These are phyloP conservation scores for Solanum neorickii DNA, from an alignment of 257 asterid genomes.

Conservation along the genomic window DNA sequence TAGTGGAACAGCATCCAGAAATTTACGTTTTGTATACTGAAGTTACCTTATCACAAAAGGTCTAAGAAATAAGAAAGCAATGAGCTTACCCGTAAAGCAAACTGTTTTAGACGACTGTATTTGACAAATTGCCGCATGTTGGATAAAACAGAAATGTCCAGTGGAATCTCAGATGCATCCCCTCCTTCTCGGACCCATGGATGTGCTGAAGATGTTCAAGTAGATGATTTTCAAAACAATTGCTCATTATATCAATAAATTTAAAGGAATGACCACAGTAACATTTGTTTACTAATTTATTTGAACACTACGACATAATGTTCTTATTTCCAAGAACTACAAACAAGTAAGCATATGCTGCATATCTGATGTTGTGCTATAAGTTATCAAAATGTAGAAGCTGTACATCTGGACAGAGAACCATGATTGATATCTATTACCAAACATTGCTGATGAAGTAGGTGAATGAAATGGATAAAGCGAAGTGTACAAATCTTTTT, in stretches of 20 bases:
- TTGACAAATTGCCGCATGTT: slow-evolving; percentile 75
- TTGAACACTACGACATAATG: background rate
- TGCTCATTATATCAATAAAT: background rate
- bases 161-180: slow-evolving; percentile 74
- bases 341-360: background rate
- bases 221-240: background rate
- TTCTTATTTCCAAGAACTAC: background rate
- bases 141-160: slow-evolving; percentile 64
- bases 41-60: background rate
- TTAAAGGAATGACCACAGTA: background rate
- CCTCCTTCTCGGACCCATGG: slow-evolving; percentile 92
- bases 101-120: slow-evolving; percentile 68
- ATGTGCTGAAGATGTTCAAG: slow-evolving; percentile 41
- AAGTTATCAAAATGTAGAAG: background rate
- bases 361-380: background rate
- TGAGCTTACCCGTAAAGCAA: slow-evolving; percentile 58
- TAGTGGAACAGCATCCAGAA: background rate
- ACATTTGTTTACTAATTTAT: background rate
- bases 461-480: background rate
- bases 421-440: background rate
- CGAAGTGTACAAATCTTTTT: background rate
- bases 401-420: background rate
- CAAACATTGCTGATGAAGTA: background rate
- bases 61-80: background rate
- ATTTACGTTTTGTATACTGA: background rate